Base-by-base conservation (phyloP, 164 flowering plant species). In the Macadamia integrifolia region DNA sequence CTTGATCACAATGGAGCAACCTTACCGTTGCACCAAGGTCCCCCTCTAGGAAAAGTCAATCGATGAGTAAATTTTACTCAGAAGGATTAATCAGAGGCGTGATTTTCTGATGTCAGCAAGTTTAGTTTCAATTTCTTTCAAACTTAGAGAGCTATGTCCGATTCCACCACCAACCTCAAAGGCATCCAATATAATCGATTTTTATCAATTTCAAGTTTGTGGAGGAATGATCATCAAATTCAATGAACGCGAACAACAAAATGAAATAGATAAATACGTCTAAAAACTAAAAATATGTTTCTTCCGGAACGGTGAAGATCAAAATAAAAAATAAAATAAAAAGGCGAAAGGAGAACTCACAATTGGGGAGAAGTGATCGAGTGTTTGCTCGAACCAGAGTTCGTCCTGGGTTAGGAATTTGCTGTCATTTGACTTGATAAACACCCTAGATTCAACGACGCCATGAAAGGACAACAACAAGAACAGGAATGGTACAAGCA, bases 341-440 rank as follows among this genome's bases (percentile, higher is more conserved):
- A 18, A 1, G 9, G 31, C 3, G 29, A 23, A 3, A 31, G 11
- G 3, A 1, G 42, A 28, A 42, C 62, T 65, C 76, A 89, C 98
- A 64, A 73, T 80, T 17, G 99, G 97, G 67, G 97, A 90, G 79
- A 82, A 95, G 76, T 95, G 99, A 81, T 95, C 99, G 69, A 94
- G 88, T 32, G 92, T 89, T 67, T 92, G 98, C 69, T 84, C 76
- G 80, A 95, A 80, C 97, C 98, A 95, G 69, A 71, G 88, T 74
- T 82, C 94, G 6, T 83, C 66, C 0, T 40, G 71, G 59, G 96
- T 92, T 76, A 94, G 77, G 80, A 77, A 89, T 2, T 67, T 64
- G 56, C 62, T 70, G 70, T 49, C 30, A 31, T 12, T 66, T 30
- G 71, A 43, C 60, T 58, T 48, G 10, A 55, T 68, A 18, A 65